These are phyloP conservation scores for Apiospora arundinis DNA, from an alignment of 2,329 filamentous ascomycete species.

Conservation along the genomic window DNA sequence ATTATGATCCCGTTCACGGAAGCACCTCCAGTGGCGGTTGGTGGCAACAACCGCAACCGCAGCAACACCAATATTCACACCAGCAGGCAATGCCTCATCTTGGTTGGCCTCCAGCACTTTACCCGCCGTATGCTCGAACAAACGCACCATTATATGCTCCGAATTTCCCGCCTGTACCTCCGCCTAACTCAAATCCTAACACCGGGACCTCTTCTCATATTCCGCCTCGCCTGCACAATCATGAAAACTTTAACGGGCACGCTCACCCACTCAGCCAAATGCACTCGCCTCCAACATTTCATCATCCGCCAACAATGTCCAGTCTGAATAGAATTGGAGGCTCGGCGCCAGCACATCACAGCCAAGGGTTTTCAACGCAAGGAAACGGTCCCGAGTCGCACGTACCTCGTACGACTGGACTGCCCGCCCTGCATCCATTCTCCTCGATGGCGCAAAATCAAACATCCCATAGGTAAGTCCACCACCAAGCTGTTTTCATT, in stretches of 20 bases:
- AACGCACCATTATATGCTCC: neutral
- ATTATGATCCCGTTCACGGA: slow-evolving; percentile 36
- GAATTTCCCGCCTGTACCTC: slow-evolving; percentile 3
- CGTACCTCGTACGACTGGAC: slow-evolving; percentile 9
- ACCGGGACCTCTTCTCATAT: neutral
- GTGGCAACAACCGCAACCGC: slow-evolving; percentile 19
- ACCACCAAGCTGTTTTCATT: neutral
- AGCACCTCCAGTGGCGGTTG: slow-evolving; percentile 18
- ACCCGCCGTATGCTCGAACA: neutral
- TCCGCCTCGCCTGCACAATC: neutral
- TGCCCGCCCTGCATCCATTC: slow-evolving; percentile 22
- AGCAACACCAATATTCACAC: slow-evolving; percentile 22
- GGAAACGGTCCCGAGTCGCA: slow-evolving; percentile 15
- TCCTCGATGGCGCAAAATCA: neutral
- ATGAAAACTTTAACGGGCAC: slow-evolving; percentile 10
- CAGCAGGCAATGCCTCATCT: slow-evolving; percentile 15
- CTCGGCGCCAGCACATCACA: slow-evolving; percentile 33
- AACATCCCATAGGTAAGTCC: neutral
- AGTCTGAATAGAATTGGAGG: slow-evolving; percentile 32
- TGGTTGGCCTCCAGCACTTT: slow-evolving; percentile 18
- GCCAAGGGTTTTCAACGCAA: slow-evolving; percentile 26
- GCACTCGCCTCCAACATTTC: slow-evolving; percentile 23
- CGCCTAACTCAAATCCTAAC: neutral
- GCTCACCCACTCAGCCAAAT: slow-evolving; percentile 19
- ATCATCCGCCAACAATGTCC: slow-evolving; percentile 27